Conservation (phyloP, 371 early-diverging fungal species). For the Parasitella parasitica region DNA sequence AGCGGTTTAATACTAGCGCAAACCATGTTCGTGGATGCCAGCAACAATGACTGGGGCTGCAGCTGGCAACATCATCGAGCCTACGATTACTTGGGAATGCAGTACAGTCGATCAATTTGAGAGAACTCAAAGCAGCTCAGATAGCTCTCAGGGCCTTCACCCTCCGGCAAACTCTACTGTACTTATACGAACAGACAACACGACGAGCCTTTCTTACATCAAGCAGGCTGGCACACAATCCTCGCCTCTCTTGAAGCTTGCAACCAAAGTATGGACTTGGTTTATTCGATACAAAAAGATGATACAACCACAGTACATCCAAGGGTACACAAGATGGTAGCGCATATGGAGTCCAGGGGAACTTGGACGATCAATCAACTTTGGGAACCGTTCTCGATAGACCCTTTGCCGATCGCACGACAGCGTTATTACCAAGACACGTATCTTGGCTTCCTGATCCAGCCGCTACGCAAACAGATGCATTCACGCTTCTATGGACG, state of each 20-base stretch:
- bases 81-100: too few species aligned
- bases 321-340: constrained; percentile 18
- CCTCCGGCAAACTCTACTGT: constrained; percentile 12
- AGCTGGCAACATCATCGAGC: too few species aligned
- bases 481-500: constrained; percentile 17
- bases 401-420: neutral
- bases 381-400: neutral
- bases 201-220: too few species aligned
- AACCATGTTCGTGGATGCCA: too few species aligned
- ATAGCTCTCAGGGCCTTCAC: constrained; percentile 2
- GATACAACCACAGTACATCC: constrained; percentile 24
- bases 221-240: constrained; percentile 30
- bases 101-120: constrained; percentile 25
- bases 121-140: constrained; percentile 15
- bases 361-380: constrained; percentile 1
- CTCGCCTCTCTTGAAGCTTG: constrained; percentile 11
- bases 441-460: neutral
- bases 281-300: neutral
- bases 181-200: too few species aligned
- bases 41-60: too few species aligned
- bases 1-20: too few species aligned
- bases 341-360: constrained; percentile 13
- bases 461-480: neutral
- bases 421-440: too few species aligned
- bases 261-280: constrained; percentile 11